Percentiles rank a stretch among this genome's conserved stretches.
Evolutionary conservation across 163 green algal genomes (phyloP).

Genomic region (Picocystis sp.): DNA sequence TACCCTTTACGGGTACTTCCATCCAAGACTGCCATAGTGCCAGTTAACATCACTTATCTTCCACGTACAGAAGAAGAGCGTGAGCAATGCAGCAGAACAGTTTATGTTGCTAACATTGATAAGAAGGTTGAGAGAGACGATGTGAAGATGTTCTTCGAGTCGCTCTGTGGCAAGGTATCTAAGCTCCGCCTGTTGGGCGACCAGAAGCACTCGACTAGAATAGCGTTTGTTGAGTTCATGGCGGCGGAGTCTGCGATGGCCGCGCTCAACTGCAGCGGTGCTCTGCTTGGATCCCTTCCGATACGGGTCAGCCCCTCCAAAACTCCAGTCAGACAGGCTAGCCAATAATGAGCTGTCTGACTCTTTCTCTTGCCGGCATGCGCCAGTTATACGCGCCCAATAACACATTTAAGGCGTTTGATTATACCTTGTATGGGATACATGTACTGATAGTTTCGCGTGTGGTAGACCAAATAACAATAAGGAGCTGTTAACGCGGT

Average conservation of each 20-base stretch:
- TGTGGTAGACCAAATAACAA: no score
- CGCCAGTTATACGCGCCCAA: no score
- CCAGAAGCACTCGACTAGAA: constrained; percentile 63
- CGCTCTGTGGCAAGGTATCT: constrained; percentile 61
- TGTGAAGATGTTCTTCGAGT: constrained; percentile 73
- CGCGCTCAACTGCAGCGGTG: constrained; percentile 74
- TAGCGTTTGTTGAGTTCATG: constrained; percentile 88
- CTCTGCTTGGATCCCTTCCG: constrained; percentile 59
- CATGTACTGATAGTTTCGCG: no score
- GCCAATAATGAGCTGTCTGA: no score
- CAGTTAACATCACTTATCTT: constrained; percentile 80
- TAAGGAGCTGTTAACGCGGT: no score
- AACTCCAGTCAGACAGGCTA: constrained; percentile 44
- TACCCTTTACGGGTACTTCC: constrained; percentile 62
- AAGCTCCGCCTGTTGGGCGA: constrained; percentile 75
- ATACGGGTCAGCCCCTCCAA: constrained; percentile 69
- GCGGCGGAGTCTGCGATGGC: constrained; percentile 47
- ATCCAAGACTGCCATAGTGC: constrained; percentile 89
- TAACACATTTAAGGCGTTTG: no score
- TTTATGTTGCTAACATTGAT: constrained; percentile 57
- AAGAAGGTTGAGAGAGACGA: constrained; percentile 58
- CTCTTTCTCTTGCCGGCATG: no score
- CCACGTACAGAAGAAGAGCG: constrained; percentile 47
- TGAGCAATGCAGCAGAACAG: constrained; percentile 54
- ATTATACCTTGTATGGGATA: no score